phyloP scores from a whole-genome alignment of 768 basidiomycete genomes.

The Serendipita sp. region DNA sequence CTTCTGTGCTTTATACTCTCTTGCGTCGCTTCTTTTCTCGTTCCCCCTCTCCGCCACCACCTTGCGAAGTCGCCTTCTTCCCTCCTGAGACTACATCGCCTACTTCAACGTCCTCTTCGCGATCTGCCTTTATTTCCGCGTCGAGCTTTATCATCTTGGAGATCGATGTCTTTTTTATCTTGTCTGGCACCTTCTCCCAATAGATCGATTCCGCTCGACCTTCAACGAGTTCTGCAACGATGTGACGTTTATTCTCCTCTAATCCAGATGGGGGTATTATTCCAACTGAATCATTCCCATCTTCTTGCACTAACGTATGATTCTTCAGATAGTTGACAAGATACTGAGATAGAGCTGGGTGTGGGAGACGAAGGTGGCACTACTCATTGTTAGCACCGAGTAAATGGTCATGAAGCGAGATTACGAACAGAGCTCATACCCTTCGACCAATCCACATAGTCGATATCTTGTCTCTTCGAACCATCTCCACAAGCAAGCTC shows the following conservation, averaged over 20 bases:
- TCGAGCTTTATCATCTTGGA: conserved; percentile 19
- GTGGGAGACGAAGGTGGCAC: conserved; percentile 59
- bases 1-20: too few species aligned
- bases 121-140: neutral
- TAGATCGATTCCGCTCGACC: conserved; percentile 56
- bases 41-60: too few species aligned
- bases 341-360: conserved; percentile 19
- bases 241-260: conserved; percentile 12
- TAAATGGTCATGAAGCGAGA: neutral
- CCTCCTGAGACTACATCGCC: too few species aligned
- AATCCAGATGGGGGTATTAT: conserved; percentile 1
- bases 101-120: too few species aligned
- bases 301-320: conserved; percentile 21
- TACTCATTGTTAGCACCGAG: conserved; percentile 15
- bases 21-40: too few species aligned
- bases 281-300: conserved; percentile 42
- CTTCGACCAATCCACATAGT: conserved; percentile 70
- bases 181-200: conserved; percentile 68
- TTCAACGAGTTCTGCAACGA: conserved; percentile 38
- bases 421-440: conserved; percentile 51
- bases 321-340: neutral
- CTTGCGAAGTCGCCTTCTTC: too few species aligned
- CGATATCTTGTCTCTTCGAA: conserved; percentile 24
- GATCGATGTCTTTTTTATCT: conserved; percentile 46
- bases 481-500: neutral